A percentile compares a stretch with the other conserved stretches of the same genome.
Evolutionary conservation across 1,284 basidiomycete species (phyloP).

Genomic region (Cerioporus squamosus): DNA sequence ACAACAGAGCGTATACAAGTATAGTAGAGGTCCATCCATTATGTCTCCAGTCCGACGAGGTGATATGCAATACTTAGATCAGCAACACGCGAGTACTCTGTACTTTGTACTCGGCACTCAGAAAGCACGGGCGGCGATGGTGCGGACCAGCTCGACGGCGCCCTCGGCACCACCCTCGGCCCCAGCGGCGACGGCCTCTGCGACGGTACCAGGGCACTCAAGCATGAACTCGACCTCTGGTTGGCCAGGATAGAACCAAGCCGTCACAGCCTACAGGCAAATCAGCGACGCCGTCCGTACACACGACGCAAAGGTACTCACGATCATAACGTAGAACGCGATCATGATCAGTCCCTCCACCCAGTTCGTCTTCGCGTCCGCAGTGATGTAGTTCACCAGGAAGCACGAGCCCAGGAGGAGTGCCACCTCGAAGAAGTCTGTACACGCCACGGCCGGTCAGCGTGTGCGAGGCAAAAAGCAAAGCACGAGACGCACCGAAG

Average conservation of each 20-base stretch:
- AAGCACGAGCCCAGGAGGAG: constrained; percentile 64
- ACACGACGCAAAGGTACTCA: constrained; percentile 30
- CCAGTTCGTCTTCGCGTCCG: constrained; percentile 74
- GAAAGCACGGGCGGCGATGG: background rate
- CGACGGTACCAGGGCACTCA: constrained; percentile 26
- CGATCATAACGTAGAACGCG: constrained; percentile 61
- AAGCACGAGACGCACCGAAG: constrained; percentile 40
- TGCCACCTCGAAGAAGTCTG: constrained; percentile 62
- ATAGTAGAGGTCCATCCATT: background rate
- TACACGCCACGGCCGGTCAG: background rate
- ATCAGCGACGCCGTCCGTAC: background rate
- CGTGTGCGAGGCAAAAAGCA: background rate
- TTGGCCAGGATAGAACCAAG: constrained; percentile 65
- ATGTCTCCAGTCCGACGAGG: background rate
- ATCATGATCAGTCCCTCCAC: constrained; percentile 62
- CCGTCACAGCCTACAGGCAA: constrained; percentile 44
- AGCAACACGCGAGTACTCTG: too few relatives aligned
- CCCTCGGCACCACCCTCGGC: constrained; percentile 12
- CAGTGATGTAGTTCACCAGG: constrained; percentile 73
- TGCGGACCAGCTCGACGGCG: background rate
- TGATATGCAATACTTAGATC: too few relatives aligned
- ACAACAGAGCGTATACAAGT: background rate
- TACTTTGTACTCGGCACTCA: background rate
- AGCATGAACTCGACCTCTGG: constrained; percentile 41
- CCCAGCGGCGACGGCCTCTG: constrained; percentile 22